These are phyloP conservation scores for Podospora pseudoanserina DNA, from an alignment of 495 filamentous ascomycete species.

Conservation along the genomic window DNA sequence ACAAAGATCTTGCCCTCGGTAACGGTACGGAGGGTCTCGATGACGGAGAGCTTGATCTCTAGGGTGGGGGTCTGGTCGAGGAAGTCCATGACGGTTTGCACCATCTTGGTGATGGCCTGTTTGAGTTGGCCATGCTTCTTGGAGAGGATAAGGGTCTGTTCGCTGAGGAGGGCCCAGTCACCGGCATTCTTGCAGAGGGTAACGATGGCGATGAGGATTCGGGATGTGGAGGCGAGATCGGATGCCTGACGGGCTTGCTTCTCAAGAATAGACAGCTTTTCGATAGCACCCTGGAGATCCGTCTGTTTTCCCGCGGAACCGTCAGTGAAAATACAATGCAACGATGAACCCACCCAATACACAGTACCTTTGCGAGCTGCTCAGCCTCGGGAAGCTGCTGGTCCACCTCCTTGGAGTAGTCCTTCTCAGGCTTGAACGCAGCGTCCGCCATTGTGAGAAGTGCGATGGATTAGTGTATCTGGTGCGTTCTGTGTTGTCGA, in stretches of 20 bases:
- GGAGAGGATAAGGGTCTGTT: conserved; percentile 90
- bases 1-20: conserved; percentile 99
- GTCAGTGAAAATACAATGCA: neutral
- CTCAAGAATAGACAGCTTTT: conserved; percentile 86
- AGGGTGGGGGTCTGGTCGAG: conserved; percentile 72
- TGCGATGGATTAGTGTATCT: neutral
- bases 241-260: conserved; percentile 97
- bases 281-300: conserved; percentile 79
- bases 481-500: neutral
- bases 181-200: conserved; percentile 89
- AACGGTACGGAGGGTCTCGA: conserved; percentile 91
- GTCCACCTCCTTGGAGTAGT: conserved; percentile 87
- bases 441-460: conserved; percentile 44
- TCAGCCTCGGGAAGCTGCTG: conserved; percentile 84
- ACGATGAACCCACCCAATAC: conserved; percentile 7
- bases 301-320: conserved; percentile 43
- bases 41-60: conserved; percentile 86
- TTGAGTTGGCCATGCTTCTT: conserved; percentile 99
- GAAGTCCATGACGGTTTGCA: conserved; percentile 91
- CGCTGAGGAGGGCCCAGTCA: conserved; percentile 90
- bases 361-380: conserved; percentile 73
- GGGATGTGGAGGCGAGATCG: conserved; percentile 90
- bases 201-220: conserved; percentile 80
- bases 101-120: conserved; percentile 98
- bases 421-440: conserved; percentile 60